Percentiles rank a stretch among this genome's conserved stretches.
phyloP scores from a whole-genome alignment of 2,329 filamentous ascomycete species.

The Microthyrium microscopicum region DNA sequence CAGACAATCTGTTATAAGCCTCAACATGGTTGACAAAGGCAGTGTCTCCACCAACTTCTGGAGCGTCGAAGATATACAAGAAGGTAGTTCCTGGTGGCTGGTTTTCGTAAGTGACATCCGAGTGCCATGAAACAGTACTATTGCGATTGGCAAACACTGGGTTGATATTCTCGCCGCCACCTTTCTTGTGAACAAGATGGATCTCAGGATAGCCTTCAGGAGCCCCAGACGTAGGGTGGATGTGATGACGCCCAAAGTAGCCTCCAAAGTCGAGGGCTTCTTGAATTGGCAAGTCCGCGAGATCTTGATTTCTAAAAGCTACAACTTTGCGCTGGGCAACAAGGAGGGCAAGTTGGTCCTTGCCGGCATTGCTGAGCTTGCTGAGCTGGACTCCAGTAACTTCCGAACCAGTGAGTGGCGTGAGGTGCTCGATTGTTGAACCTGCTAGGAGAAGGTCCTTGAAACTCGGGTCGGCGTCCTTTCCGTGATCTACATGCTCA shows the following conservation, averaged over 20 bases:
- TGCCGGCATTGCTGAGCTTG: slow-evolving; percentile 47
- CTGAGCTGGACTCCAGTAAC: slow-evolving; percentile 56
- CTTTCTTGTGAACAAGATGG: slow-evolving; percentile 62
- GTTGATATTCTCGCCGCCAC: slow-evolving; percentile 40
- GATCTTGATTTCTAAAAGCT: slow-evolving; percentile 57
- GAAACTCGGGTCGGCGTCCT: slow-evolving; percentile 53
- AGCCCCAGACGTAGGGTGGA: slow-evolving; percentile 62
- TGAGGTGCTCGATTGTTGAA: slow-evolving; percentile 41
- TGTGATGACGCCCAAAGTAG: slow-evolving; percentile 69
- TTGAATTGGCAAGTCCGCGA: slow-evolving; percentile 46
- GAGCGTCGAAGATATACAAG: slow-evolving; percentile 68
- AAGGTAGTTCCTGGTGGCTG: slow-evolving; percentile 86
- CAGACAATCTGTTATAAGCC: slow-evolving; percentile 67
- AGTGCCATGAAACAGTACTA: slow-evolving; percentile 76
- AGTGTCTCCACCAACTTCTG: slow-evolving; percentile 66
- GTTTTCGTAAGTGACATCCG: slow-evolving; percentile 71
- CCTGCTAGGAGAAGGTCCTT: slow-evolving; percentile 46
- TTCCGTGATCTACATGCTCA: slow-evolving; percentile 58
- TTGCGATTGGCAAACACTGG: slow-evolving; percentile 52
- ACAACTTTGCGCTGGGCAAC: slow-evolving; percentile 66
- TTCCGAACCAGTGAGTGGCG: slow-evolving; percentile 58
- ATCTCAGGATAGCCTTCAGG: slow-evolving; percentile 59
- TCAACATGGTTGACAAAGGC: slow-evolving; percentile 64
- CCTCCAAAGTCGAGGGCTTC: slow-evolving; percentile 52
- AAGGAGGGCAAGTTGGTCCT: slow-evolving; percentile 59